phyloP scores from a whole-genome alignment of 345 rosid genomes.

The Dipteronia dyeriana region DNA sequence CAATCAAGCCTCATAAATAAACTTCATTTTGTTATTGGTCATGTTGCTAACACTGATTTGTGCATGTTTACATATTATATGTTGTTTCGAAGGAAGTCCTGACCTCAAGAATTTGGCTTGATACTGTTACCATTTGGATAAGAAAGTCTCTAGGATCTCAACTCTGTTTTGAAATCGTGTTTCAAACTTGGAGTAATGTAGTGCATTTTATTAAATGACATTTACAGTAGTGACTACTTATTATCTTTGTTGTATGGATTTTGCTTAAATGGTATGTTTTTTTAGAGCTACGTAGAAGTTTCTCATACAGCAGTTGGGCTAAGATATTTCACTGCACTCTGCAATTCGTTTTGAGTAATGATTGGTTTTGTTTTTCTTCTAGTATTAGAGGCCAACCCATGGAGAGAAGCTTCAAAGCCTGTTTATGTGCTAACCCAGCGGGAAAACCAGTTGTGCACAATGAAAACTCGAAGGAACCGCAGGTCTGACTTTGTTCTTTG shows the following conservation, averaged over 20 bases:
- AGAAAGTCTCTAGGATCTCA: neutral
- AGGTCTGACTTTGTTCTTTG: constrained; percentile 43
- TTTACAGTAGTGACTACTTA: neutral
- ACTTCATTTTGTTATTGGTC: no score
- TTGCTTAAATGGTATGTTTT: neutral
- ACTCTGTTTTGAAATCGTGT: neutral
- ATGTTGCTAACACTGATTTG: neutral
- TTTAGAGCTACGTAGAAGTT: neutral
- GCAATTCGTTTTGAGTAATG: neutral
- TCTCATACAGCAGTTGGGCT: neutral
- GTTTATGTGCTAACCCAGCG: constrained; percentile 81
- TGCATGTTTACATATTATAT: no score
- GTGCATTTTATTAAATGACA: neutral
- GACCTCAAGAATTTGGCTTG: neutral
- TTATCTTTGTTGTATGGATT: neutral
- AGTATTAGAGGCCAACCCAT: constrained; percentile 96
- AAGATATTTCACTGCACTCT: neutral
- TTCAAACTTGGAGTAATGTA: neutral
- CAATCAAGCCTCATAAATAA: neutral
- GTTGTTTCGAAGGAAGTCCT: neutral
- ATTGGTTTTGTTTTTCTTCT: constrained; percentile 8
- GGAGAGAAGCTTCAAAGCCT: constrained; percentile 87
- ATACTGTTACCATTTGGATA: neutral
- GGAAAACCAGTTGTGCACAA: constrained; percentile 84
- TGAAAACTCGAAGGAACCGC: constrained; percentile 91